Base-by-base conservation (phyloP, 164 flowering plant species). In the Vitis riparia region DNA sequence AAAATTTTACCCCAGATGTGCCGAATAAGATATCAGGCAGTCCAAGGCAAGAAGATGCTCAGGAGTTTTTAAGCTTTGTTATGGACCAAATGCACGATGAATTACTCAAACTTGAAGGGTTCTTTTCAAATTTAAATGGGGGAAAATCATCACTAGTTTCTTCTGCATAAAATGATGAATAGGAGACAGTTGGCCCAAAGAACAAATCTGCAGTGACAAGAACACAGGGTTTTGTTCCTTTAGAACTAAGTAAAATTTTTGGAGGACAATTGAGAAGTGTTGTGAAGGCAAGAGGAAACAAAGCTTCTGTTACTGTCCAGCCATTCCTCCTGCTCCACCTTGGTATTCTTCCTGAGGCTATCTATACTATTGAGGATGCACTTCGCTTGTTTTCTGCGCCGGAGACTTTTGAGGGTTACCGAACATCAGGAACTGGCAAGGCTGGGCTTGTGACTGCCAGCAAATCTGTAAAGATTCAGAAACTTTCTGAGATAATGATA, bases 11-110 rank as follows among this genome's bases (percentile, higher is more conserved):
- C 68, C 98, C 99, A 47, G 99, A 93, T 76, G 75, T 93, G 8
- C 85, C 93, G 8, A 75, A 75, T 73, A 71, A 88, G 78, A 81
- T 86, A 49, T 86, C 90, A 10, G 92, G 97, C 55, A 80, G 98
- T 80, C 90, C 94, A 64, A 93, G 99, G 79, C 99, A 96, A 79
- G 99, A 96, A 82, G 99, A 96, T 92, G 97, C 99, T 55, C 99
- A 96, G 77, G 99, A 93, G 79, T 96, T 96, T 72, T 72, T 96
- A 49, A 89, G 99, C 80, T 96, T 90, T 64, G 74, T 90, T 53
- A 88, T 96, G 95, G 87, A 92, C 76, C 90, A 87, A 71, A 85
- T 93, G 97, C 97, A 96, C 79, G 89, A 84, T 85, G 99, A 96
- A 76, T 79, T 96, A 63, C 83, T 93, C 7, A 91, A 92, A 79